Conservation (phyloP, 2,329 filamentous ascomycete species). For the Samsoniella hepiali region DNA sequence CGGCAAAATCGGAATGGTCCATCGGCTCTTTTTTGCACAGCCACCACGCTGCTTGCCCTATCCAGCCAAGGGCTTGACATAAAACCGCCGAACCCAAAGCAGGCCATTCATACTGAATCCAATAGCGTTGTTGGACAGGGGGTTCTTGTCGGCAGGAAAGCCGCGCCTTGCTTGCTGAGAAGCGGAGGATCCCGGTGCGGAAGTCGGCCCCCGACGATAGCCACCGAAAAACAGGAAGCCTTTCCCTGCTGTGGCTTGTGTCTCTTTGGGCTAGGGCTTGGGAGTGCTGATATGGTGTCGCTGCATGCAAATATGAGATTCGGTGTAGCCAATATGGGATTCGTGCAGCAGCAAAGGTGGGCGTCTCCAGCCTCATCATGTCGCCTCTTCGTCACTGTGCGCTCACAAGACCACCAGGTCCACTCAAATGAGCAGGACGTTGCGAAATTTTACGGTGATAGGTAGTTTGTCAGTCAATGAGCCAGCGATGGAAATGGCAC, state of each 20-base stretch:
- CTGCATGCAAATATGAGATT: conserved; percentile 1
- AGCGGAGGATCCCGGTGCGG: neutral
- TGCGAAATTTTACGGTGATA: neutral
- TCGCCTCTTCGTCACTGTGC: neutral
- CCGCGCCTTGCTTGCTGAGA: neutral
- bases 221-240: neutral
- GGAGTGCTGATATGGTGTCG: neutral
- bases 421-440: too few relatives aligned
- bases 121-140: neutral
- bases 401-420: neutral
- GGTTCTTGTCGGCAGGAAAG: neutral
- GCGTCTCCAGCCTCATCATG: neutral
- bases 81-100: neutral
- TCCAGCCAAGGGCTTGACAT: neutral
- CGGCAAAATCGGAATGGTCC: conserved; percentile 14
- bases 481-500: neutral
- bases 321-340: neutral
- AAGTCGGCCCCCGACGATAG: neutral
- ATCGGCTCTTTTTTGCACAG: neutral
- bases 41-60: conserved; percentile 8
- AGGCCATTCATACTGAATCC: neutral
- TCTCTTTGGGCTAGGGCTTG: neutral
- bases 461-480: neutral
- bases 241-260: too few relatives aligned
- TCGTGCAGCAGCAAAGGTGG: neutral